These are phyloP conservation scores for Citrus mangshanensis DNA, from an alignment of 345 rosid species.

Conservation along the genomic window DNA sequence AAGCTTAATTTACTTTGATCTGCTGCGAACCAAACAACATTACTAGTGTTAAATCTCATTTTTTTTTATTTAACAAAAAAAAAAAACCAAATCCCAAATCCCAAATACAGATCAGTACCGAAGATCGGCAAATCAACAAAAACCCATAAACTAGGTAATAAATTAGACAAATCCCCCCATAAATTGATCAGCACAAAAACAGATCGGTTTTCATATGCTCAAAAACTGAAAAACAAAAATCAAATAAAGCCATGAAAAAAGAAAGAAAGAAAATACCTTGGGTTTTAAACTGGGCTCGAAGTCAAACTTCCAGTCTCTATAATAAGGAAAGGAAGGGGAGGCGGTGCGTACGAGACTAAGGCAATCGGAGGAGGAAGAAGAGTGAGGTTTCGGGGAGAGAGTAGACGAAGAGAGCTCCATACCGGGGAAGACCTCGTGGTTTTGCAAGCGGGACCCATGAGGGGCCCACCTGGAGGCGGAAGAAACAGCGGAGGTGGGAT, in stretches of 20 bases:
- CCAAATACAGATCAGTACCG: background rate
- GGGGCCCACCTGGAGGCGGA: slow-evolving; percentile 58
- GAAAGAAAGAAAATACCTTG: slow-evolving; percentile 34
- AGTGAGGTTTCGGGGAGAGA: slow-evolving; percentile 57
- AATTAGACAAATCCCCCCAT: background rate
- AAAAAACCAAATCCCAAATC: background rate
- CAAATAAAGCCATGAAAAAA: too few relatives aligned
- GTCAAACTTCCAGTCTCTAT: slow-evolving; percentile 70
- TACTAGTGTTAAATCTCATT: background rate
- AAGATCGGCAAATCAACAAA: background rate
- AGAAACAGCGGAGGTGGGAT: slow-evolving; percentile 48
- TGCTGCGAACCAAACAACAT: background rate
- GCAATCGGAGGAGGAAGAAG: slow-evolving; percentile 53
- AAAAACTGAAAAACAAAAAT: too few relatives aligned
- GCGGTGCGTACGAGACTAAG: slow-evolving; percentile 52
- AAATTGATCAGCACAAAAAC: background rate
- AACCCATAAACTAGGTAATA: background rate
- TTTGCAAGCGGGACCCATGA: slow-evolving; percentile 45
- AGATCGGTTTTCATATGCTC: background rate
- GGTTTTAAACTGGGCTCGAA: slow-evolving; percentile 58
- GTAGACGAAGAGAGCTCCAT: slow-evolving; percentile 74
- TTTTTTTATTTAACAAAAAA: background rate
- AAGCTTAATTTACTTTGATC: background rate
- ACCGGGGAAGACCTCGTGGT: slow-evolving; percentile 79
- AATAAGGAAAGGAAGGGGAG: slow-evolving; percentile 82